These are phyloP conservation scores for Thamnidium elegans DNA, from an alignment of 192 early-diverging fungal species.

Conservation along the genomic window DNA sequence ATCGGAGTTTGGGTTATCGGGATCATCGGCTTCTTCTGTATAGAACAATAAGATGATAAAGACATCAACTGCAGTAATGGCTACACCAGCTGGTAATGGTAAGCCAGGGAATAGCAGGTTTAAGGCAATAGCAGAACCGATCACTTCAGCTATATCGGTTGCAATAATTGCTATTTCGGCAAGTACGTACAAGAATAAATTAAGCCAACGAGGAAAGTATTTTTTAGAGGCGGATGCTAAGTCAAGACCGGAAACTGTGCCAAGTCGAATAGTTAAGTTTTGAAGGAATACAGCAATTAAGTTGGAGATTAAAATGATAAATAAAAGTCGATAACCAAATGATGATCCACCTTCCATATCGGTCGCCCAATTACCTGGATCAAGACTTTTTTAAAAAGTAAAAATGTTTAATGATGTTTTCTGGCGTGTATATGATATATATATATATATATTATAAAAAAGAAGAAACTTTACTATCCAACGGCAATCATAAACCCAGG, in stretches of 20 bases:
- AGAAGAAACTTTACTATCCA: conserved; percentile 22
- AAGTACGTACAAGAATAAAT: conserved; percentile 65
- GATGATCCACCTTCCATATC: conserved; percentile 73
- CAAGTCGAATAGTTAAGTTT: conserved; percentile 73
- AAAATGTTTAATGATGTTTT: not conserved
- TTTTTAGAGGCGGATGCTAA: conserved; percentile 66
- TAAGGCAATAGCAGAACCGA: conserved; percentile 67
- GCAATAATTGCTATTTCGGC: conserved; percentile 79
- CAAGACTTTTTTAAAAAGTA: conserved; percentile 35
- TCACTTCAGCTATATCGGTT: conserved; percentile 81
- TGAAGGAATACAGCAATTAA: conserved; percentile 75
- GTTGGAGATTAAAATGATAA: conserved; percentile 73
- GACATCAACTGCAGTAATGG: conserved; percentile 73
- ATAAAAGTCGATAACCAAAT: conserved; percentile 72
- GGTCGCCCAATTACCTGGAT: conserved; percentile 88
- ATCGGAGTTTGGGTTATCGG: not conserved
- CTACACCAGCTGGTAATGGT: conserved; percentile 68
- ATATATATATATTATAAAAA: not conserved
- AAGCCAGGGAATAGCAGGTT: conserved; percentile 67
- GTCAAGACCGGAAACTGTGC: conserved; percentile 71
- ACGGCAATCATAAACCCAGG: conserved; percentile 36
- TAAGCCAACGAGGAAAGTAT: conserved; percentile 57
- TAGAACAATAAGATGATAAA: conserved; percentile 64
- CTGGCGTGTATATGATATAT: not conserved
- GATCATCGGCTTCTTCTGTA: conserved; percentile 47